Base-by-base conservation (phyloP, 2,329 filamentous ascomycete genomes). In the Tricladium varicosporioides region DNA sequence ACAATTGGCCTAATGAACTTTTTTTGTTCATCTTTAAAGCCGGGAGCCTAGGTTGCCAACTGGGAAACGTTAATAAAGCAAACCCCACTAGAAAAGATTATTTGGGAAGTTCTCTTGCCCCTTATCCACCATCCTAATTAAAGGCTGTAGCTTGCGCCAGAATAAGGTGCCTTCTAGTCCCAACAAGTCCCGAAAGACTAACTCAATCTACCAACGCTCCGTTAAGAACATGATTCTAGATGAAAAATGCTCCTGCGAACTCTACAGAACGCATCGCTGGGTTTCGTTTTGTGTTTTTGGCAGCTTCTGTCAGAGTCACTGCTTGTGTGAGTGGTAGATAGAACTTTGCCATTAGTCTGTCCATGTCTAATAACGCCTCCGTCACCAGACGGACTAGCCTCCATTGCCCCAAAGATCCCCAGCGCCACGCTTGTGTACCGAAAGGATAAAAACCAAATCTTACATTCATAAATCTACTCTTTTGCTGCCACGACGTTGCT, bases 181-280 rank as follows among this genome's bases (percentile, higher is more conserved):
- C 70, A 66, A 65, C 43, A 60, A 63, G 56, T 53, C 56, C 22
- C 36, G 51, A 59, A 65, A 60, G 58, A 64, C 56, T 48, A 52
- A 61, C 51, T 69, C 51, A 65, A 68, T 71, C 66, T 91, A 71
- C 88, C 87, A 89, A 88, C 85, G 87, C 84, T 91, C 87, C 88
- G 87, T 91, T 90, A 87, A 87, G 86, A 79, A 76, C 80, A 81
- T 78, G 76, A 80, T 83, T 82, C 83, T 87, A 79, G 77, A 81
- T 71, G 80, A 85, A 82, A 79, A 75, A 76, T 82, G 84, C 78
- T 81, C 87, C 82, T 87, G 87, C 87, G 82, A 80, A 80, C 87
- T 82, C 79, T 82, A 81, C 75, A 79, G 84, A 84, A 81, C 85
- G 86, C 87, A 89, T 85, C 87, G 83, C 78, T 88, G 87, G 87